Evolutionary conservation across 495 filamentous ascomycete genomes (phyloP), one percentile per base, ranked within the genome.

Genomic region (Pyronema omphalodes): DNA sequence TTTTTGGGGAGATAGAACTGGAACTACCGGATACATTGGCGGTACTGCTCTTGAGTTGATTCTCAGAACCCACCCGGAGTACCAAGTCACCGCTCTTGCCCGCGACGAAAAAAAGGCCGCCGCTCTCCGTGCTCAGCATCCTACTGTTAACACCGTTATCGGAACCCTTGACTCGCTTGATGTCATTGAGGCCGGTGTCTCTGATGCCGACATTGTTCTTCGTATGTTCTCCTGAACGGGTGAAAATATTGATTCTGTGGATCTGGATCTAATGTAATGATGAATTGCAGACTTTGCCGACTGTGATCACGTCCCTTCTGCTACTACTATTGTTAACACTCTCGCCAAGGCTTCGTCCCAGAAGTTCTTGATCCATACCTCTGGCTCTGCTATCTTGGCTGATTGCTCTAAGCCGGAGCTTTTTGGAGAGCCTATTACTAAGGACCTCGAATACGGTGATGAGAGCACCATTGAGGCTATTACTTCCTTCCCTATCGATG

Each of bases 201-300:
- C 71, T 51, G 72, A 78, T 36, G 75, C 73, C 6, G 73, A 81
- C 52, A 76, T 80, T 53, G 73, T 81, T 9, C 69, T 75, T 56
- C 69, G 77, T 78, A 60, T 47, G 73, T 70, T 1, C n/a, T n/a
- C 3, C 7, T 15, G 5, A 29, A 29, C 23, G 23, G 5, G 1
- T 29, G 23, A 29, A 29, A 29, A 29, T n/a, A n/a, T 29, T 29
- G 23, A 29, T 29, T 1, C 23, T 29, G 23, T 29, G 23, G 23
- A 29, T 29, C 23, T 29, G n/a, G n/a, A n/a, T n/a, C n/a, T n/a
- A n/a, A n/a, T n/a, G n/a, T n/a, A 29, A 29, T 29, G 23, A 29
- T 29, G 23, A 29, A 29, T 23, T 12, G 3, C 60, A 76, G 71
- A 77, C 58, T 74, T 70, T 51, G 76, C 74, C 37, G 69, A 77